These are phyloP conservation scores for Geotrichum phurueaensis DNA, from an alignment of 1,139 yeast species.

Conservation along the genomic window DNA sequence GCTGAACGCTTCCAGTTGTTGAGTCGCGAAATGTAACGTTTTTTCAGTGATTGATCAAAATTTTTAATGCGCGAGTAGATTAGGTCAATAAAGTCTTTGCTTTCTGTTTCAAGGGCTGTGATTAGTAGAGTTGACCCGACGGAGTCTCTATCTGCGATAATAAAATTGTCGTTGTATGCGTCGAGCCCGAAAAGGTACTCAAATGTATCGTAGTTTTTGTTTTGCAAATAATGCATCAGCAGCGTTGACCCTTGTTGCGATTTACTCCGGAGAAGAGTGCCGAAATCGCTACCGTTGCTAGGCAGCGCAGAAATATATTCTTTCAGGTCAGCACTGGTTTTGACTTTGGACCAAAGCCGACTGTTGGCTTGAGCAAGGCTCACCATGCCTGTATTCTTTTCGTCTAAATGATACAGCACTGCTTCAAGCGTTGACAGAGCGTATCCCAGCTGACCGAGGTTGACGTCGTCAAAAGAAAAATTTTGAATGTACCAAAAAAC, in stretches of 20 bases:
- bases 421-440: conserved; percentile 78
- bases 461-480: conserved; percentile 48
- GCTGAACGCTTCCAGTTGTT: conserved; percentile 53
- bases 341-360: conserved; percentile 50
- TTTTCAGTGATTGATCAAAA: conserved; percentile 34
- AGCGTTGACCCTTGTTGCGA: conserved; percentile 65
- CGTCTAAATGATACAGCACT: conserved; percentile 57
- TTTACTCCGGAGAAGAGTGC: conserved; percentile 47
- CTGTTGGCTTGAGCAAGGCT: conserved; percentile 45
- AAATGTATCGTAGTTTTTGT: conserved; percentile 36
- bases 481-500: conserved; percentile 61
- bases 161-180: conserved; percentile 59
- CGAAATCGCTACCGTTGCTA: conserved; percentile 32
- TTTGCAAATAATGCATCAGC: conserved; percentile 31
- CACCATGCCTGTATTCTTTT: conserved; percentile 41
- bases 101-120: conserved; percentile 55
- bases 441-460: conserved; percentile 53
- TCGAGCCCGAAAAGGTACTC: conserved; percentile 42
- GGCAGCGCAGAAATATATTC: conserved; percentile 3
- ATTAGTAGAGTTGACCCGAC: conserved; percentile 52
- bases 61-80: conserved; percentile 41
- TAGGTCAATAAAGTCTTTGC: conserved; percentile 43
- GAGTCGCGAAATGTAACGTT: conserved; percentile 45
- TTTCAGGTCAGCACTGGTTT: conserved; percentile 7
- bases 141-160: conserved; percentile 56